These are phyloP conservation scores for Aspergillus felis DNA, from an alignment of 2,329 filamentous ascomycete genomes.

Conservation along the genomic window DNA sequence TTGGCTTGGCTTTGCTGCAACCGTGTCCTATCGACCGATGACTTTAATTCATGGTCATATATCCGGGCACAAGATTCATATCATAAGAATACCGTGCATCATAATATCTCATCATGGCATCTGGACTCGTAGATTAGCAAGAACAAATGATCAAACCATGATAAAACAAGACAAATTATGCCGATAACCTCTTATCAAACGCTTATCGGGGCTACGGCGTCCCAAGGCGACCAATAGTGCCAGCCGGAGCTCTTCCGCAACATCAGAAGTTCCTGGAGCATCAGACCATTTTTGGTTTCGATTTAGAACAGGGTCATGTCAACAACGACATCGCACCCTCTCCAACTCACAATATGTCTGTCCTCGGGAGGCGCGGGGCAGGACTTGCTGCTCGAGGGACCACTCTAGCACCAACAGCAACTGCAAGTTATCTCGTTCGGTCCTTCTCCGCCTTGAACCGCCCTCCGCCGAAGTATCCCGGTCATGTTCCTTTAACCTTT, in stretches of 20 bases:
- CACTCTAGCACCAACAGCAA: constrained; percentile 3
- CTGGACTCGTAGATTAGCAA: neutral
- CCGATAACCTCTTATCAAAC: constrained; percentile 12
- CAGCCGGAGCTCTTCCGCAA: constrained; percentile 9
- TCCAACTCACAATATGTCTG: constrained; percentile 24
- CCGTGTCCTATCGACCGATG: neutral
- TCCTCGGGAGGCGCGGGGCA: constrained; percentile 19
- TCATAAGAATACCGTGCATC: neutral
- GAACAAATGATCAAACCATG: neutral
- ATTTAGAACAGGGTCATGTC: constrained; percentile 8
- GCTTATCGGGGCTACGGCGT: constrained; percentile 18
- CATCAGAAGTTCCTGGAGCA: neutral
- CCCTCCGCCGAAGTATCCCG: constrained; percentile 80
- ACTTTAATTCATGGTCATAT: neutral
- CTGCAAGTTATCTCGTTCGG: constrained; percentile 27
- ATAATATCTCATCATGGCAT: neutral
- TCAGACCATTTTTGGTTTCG: neutral
- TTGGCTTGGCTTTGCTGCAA: neutral
- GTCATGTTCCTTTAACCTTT: constrained; percentile 82
- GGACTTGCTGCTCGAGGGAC: constrained; percentile 11
- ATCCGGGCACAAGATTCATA: neutral
- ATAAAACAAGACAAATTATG: neutral
- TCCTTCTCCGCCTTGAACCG: constrained; percentile 80
- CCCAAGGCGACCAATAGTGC: constrained; percentile 6
- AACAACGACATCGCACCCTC: constrained; percentile 1